Conservation (phyloP, 1,284 basidiomycete species). For the Cystobasidium sp. region DNA sequence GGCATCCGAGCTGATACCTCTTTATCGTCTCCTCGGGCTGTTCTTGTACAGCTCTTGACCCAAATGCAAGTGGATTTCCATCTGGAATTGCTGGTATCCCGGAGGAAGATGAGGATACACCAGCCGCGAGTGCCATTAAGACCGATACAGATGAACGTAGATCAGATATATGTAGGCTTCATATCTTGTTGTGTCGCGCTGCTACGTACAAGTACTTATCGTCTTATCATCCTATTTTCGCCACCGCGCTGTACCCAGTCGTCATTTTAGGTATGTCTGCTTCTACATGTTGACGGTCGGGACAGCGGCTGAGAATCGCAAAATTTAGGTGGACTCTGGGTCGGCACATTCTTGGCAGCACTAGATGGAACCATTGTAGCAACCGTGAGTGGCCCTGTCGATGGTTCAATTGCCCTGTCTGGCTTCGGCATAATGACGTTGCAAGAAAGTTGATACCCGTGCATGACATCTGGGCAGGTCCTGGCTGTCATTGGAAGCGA, state of each 20-base stretch:
- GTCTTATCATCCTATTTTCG: constrained; percentile 4
- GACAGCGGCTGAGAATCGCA: neutral
- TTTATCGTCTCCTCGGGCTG: neutral
- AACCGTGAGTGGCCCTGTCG: constrained; percentile 31
- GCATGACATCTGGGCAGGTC: constrained; percentile 9
- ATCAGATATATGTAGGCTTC: constrained; percentile 35
- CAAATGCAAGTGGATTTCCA: constrained; percentile 46
- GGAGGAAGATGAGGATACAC: constrained; percentile 45
- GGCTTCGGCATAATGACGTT: neutral
- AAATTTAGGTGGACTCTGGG: constrained; percentile 47
- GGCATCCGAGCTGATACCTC: neutral
- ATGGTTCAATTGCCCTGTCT: neutral
- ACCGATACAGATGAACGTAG: constrained; percentile 39
- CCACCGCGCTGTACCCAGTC: constrained; percentile 12
- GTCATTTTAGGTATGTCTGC: constrained; percentile 25
- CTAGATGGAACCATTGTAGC: constrained; percentile 47
- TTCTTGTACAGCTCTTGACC: constrained; percentile 33
- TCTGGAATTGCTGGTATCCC: constrained; percentile 12
- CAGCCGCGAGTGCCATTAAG: constrained; percentile 32
- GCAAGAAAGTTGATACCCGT: neutral
- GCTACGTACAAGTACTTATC: constrained; percentile 9
- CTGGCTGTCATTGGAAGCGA: constrained; percentile 46
- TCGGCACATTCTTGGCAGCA: constrained; percentile 45
- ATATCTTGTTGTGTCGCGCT: neutral
- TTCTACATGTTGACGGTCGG: neutral